Base-by-base conservation (phyloP, 352 stramenopile species). In the Pythium aristosporum region DNA sequence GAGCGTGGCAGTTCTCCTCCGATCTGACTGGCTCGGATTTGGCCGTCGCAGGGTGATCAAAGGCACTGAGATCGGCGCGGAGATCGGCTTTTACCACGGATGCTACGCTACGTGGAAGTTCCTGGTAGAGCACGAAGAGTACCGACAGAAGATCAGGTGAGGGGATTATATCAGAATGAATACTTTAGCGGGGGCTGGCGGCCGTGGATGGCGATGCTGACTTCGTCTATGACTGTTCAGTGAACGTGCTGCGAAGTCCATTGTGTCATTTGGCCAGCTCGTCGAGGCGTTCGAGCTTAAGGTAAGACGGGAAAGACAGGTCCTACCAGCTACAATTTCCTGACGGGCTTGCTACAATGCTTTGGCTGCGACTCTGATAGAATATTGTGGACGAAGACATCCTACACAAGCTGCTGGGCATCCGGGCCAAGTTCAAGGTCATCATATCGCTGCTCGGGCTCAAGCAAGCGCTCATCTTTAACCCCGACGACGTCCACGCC, bases 341-440 rank as follows among this genome's bases (percentile, higher is more conserved):
- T 21, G 12, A 46, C 39, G 11, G 34, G 11, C 34, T 39, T 39
- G 34, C 16, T 9, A 20, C 11, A 30, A 5, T 30, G 25, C 25
- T 30, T 5, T 30, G 25, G 5, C 25, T 5, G 25, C 25, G 25
- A 30, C 25, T 30, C 25, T 30, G 25, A 13, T 46, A 94, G 85
- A 94, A 94, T 57, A 69, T 87, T 34, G 70, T 92, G 67, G 79
- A 92, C 53, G 82, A 92, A 50, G 85, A 91, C 62, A 85, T 94
- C 47, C 63, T 91, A 48, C 72, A 82, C 57, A 73, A 85, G 32
- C 56, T 94, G 66, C 82, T 88, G 37, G 69, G 72, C 28, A 90
- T 94, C 36, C 80, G 83, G 25, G 86, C 86, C 59, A 94, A 94
- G 57, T 91, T 92, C 60, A 94, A 94, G 51, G 73, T 92, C 28